Conservation (phyloP, 139 green algal species). For the Chlamydomonas urium region DNA sequence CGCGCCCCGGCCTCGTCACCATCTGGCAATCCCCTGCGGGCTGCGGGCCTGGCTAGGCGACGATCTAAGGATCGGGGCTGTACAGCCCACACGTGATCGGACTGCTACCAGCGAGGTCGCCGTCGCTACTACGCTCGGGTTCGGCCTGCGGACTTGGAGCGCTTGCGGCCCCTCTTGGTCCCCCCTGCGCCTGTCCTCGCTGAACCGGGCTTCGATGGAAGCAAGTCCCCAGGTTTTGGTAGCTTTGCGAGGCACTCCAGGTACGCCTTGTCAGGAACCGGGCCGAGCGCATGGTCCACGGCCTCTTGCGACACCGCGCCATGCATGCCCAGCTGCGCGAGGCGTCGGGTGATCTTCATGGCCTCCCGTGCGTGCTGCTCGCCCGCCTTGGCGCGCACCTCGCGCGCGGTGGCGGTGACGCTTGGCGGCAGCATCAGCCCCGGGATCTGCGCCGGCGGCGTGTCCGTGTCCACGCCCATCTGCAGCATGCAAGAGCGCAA, state of each 20-base stretch:
- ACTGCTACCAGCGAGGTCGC: too few species aligned
- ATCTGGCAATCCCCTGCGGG: too few species aligned
- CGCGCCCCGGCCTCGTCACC: too few species aligned
- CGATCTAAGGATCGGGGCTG: too few species aligned
- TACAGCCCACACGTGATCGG: too few species aligned
- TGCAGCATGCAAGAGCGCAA: too few species aligned
- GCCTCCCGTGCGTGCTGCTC: background rate
- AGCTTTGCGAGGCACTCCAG: constrained; percentile 31
- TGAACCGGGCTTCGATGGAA: constrained; percentile 17
- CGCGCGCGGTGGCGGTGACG: background rate
- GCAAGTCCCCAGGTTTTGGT: constrained; percentile 24
- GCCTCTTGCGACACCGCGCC: background rate
- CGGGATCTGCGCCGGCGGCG: background rate
- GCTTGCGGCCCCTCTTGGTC: too few species aligned
- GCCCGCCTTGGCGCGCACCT: background rate
- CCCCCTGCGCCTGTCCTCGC: too few species aligned
- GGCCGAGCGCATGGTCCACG: constrained; percentile 21
- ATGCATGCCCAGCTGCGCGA: constrained; percentile 8
- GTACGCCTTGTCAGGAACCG: constrained; percentile 33
- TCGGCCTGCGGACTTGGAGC: too few species aligned
- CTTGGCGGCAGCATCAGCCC: constrained; percentile 2
- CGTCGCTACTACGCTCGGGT: too few species aligned
- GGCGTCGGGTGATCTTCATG: background rate
- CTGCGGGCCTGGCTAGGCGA: too few species aligned
- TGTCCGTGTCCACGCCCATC: background rate